These are phyloP conservation scores for Colletotrichum orchidophilum DNA, from an alignment of 2,329 filamentous ascomycete genomes.

Conservation along the genomic window DNA sequence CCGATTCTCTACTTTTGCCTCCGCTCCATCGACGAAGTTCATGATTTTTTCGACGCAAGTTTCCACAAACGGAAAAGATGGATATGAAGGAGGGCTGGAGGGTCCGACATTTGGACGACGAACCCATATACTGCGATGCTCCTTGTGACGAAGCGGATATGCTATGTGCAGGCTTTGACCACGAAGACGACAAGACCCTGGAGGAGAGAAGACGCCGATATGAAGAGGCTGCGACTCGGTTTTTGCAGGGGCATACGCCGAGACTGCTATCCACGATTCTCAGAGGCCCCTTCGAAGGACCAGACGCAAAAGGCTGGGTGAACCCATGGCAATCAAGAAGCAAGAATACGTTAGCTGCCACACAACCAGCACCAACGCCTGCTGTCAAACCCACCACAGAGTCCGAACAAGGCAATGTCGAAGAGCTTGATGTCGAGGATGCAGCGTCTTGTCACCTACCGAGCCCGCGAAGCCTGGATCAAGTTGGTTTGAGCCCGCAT, in stretches of 20 bases:
- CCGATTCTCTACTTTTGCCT: neutral
- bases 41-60: neutral
- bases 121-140: slow-evolving; percentile 58
- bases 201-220: slow-evolving; percentile 61
- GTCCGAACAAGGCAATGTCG: neutral
- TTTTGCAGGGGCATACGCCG: slow-evolving; percentile 64
- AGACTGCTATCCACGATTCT: slow-evolving; percentile 69
- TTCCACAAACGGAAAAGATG: neutral
- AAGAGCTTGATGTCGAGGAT: neutral
- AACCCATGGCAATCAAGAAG: slow-evolving; percentile 60
- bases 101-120: slow-evolving; percentile 35
- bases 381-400: slow-evolving; percentile 1
- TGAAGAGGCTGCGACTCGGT: slow-evolving; percentile 67
- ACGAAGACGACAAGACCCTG: slow-evolving; percentile 60
- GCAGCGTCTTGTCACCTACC: slow-evolving; percentile 49
- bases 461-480: slow-evolving; percentile 51
- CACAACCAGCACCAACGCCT: slow-evolving; percentile 3
- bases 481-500: slow-evolving; percentile 40
- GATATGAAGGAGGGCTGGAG: slow-evolving; percentile 8
- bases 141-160: slow-evolving; percentile 54
- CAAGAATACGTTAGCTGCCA: slow-evolving; percentile 16
- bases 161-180: slow-evolving; percentile 65
- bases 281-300: slow-evolving; percentile 66
- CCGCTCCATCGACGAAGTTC: neutral
- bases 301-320: slow-evolving; percentile 51